Conservation (phyloP, 768 basidiomycete genomes). For the Galerina marginata region DNA sequence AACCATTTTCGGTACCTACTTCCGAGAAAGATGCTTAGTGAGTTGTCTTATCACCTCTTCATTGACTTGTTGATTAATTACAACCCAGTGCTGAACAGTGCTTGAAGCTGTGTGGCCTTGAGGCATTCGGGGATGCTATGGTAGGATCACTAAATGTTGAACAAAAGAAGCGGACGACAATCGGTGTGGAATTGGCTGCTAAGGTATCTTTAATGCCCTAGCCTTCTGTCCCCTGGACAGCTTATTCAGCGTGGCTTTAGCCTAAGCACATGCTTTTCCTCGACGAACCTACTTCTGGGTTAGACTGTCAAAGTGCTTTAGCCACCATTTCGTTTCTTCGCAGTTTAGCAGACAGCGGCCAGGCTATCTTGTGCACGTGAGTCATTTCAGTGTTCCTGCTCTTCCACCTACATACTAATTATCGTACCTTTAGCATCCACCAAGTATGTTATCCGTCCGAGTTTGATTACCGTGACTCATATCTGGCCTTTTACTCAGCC, state of each 20-base stretch:
- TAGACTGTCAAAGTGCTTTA: constrained; percentile 89
- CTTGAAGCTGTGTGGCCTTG: constrained; percentile 69
- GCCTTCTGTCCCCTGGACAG: not conserved
- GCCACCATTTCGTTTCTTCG: constrained; percentile 78
- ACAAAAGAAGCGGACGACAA: constrained; percentile 81
- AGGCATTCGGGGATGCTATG: constrained; percentile 63
- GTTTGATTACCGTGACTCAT: not conserved
- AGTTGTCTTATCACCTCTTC: constrained; percentile 28
- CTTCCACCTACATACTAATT: not conserved
- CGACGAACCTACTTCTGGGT: constrained; percentile 88
- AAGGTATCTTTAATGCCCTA: constrained; percentile 56
- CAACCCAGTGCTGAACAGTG: constrained; percentile 45
- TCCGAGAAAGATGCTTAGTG: constrained; percentile 83
- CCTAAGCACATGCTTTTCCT: constrained; percentile 83
- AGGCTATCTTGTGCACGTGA: constrained; percentile 89
- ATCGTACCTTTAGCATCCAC: constrained; percentile 43
- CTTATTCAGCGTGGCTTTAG: constrained; percentile 36
- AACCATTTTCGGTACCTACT: constrained; percentile 65
- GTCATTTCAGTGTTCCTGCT: constrained; percentile 24
- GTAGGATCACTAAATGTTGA: constrained; percentile 74
- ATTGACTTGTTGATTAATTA: not conserved
- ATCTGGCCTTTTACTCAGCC: constrained; percentile 46
- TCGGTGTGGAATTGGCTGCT: constrained; percentile 86
- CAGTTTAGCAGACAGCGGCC: constrained; percentile 78
- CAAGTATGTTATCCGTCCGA: constrained; percentile 30